Conservation (phyloP, 306 rosid species). For the Sicyos edulis region DNA sequence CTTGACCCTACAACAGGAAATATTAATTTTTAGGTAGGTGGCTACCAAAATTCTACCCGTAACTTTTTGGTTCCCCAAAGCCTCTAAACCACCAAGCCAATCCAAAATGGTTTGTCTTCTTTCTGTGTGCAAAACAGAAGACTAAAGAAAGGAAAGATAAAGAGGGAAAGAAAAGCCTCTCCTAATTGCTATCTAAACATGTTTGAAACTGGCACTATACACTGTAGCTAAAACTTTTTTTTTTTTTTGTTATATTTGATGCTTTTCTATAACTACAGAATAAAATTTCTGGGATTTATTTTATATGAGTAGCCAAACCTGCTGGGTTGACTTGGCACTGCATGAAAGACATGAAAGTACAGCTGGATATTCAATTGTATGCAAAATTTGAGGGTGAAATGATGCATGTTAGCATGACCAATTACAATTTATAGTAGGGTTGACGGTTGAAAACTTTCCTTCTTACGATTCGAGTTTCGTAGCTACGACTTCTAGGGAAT, state of each 20-base stretch:
- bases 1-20: too few species aligned
- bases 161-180: conserved; percentile 4
- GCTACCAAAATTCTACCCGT: too few species aligned
- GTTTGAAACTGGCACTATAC: not conserved
- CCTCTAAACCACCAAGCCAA: too few species aligned
- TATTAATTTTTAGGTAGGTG: too few species aligned
- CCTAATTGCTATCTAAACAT: not conserved
- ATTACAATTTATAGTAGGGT: not conserved
- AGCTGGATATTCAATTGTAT: not conserved
- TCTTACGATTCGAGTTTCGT: not conserved
- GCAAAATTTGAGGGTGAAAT: not conserved
- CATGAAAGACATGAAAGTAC: not conserved
- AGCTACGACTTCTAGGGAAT: conserved; percentile 10
- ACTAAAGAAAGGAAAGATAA: not conserved
- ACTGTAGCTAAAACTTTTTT: not conserved
- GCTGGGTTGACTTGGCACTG: not conserved
- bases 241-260: not conserved
- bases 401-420: not conserved
- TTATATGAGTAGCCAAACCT: not conserved
- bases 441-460: not conserved
- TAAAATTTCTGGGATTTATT: not conserved
- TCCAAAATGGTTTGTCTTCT: not conserved
- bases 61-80: too few species aligned
- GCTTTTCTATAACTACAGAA: not conserved
- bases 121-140: not conserved